Conservation (phyloP, 768 basidiomycete species). For the Auricularia auricula-judae region DNA sequence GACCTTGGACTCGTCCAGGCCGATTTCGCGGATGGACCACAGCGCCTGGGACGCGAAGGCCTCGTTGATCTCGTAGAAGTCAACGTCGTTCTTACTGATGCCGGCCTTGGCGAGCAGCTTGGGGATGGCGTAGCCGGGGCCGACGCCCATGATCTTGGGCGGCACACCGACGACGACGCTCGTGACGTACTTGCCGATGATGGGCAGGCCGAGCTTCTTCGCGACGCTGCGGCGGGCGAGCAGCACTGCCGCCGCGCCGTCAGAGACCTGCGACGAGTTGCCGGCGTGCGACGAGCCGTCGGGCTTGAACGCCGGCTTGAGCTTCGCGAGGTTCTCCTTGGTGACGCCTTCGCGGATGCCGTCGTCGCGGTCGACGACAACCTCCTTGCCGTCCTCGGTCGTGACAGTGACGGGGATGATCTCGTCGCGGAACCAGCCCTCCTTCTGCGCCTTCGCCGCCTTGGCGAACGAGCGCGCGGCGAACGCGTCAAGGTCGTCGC, state of each 20-base stretch:
- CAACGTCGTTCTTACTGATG: conserved; percentile 57
- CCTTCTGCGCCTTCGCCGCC: conserved; percentile 69
- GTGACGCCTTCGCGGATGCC: conserved; percentile 83
- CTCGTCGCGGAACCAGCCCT: conserved; percentile 72
- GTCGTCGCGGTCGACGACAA: conserved; percentile 72
- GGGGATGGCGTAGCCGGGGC: conserved; percentile 83
- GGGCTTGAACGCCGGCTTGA: conserved; percentile 78
- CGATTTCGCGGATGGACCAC: conserved; percentile 57
- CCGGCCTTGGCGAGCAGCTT: conserved; percentile 55
- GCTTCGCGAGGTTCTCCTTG: conserved; percentile 59
- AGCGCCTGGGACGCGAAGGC: conserved; percentile 70
- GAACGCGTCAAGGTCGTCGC: conserved; percentile 73
- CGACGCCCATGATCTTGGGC: conserved; percentile 84
- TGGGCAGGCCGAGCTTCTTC: conserved; percentile 71
- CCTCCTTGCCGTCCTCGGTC: conserved; percentile 52
- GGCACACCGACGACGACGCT: conserved; percentile 68
- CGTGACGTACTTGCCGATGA: conserved; percentile 75
- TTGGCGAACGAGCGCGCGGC: conserved; percentile 77
- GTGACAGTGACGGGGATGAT: conserved; percentile 74
- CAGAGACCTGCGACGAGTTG: conserved; percentile 84
- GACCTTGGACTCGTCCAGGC: conserved; percentile 66
- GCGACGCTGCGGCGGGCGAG: conserved; percentile 73
- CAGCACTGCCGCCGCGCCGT: conserved; percentile 85
- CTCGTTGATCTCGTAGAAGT: conserved; percentile 90
- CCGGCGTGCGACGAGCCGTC: conserved; percentile 62